Base-by-base conservation (phyloP, 495 filamentous ascomycete species). In the Durotheca rogersii region DNA sequence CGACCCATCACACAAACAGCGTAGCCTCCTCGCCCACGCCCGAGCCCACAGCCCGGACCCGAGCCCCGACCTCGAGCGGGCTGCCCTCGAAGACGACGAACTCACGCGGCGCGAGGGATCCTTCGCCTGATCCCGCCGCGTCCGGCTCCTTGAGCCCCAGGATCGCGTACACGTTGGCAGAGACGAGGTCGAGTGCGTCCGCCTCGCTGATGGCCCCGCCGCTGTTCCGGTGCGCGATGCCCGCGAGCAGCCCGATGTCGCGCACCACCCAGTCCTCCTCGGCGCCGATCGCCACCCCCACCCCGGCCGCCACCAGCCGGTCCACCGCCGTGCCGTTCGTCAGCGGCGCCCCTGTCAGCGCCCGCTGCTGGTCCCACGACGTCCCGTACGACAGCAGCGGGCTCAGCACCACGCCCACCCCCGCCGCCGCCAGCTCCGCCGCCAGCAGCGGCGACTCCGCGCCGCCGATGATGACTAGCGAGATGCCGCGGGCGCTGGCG, bases 281-380 rank as follows among this genome's bases (percentile, higher is more conserved):
- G 4, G 74, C 56, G 2, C 74, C 69, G 15, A 80, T 69, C 0
- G 67, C 78, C 6, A 70, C 67, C 4, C 49, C 36, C 1, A 80
- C 76, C 6, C 72, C 62, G 20, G 76, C 76, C 20, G 72, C 68
- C 1, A 75, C 20, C 3, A 80, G 68, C 11, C 31, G 23, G 33
- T 77, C 73, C 4, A 81, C 60, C 0, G 64, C 67, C 6, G 77
- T 81, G 3, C 72, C 77, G 39, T 78, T 76, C 7, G 72, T 77
- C 1, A 81, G 69, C 11, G 77, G 77, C 1, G 77, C 76, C 1
- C 77, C 77, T 0, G 72, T 66, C 16, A 78, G 61, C 2, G 72
- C 67, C 5, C 76, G 66, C 1, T 70, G 67, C 47, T 77, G 66
- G 40, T 78, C 77, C 75, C 76, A 81, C 0, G 45, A 35, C 1